A percentile compares a stretch with the other conserved stretches of the same genome.
Conservation (phyloP, 768 basidiomycete species). For the Suillus decipiens region DNA sequence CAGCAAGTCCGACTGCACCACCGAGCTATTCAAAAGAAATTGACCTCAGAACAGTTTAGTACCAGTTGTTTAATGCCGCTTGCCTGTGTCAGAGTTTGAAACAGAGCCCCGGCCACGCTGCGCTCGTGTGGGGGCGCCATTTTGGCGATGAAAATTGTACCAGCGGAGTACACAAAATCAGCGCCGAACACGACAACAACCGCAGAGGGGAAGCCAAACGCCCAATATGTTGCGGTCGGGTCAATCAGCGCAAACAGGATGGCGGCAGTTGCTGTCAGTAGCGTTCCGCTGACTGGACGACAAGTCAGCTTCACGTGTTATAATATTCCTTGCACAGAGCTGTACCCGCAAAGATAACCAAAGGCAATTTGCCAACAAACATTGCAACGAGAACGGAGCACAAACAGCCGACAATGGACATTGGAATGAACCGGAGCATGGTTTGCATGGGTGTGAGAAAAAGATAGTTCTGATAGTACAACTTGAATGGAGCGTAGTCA, state of each 20-base stretch:
- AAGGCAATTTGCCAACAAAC: constrained; percentile 53
- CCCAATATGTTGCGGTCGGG: constrained; percentile 65
- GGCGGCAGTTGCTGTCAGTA: constrained; percentile 56
- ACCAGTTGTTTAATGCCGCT: constrained; percentile 9
- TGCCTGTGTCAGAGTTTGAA: constrained; percentile 79
- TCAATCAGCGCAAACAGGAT: constrained; percentile 71
- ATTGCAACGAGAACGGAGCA: constrained; percentile 71
- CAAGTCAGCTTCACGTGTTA: constrained; percentile 6
- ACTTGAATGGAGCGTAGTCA: constrained; percentile 32
- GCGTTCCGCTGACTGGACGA: constrained; percentile 52
- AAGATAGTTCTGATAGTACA: constrained; percentile 73
- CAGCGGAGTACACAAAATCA: constrained; percentile 71
- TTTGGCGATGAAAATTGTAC: constrained; percentile 68
- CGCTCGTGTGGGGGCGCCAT: constrained; percentile 69
- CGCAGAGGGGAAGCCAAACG: constrained; percentile 70
- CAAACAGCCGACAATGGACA: constrained; percentile 64
- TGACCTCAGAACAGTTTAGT: not conserved
- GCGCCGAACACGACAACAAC: constrained; percentile 69
- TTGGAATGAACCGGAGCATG: constrained; percentile 69
- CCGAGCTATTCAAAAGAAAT: constrained; percentile 48
- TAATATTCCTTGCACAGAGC: too few species aligned
- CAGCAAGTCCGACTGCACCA: constrained; percentile 65
- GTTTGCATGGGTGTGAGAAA: constrained; percentile 55
- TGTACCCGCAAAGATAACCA: constrained; percentile 59
- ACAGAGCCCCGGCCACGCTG: constrained; percentile 72